Base-by-base conservation (phyloP, 75 land plant genomes). In the Selaginella moellendorffii region DNA sequence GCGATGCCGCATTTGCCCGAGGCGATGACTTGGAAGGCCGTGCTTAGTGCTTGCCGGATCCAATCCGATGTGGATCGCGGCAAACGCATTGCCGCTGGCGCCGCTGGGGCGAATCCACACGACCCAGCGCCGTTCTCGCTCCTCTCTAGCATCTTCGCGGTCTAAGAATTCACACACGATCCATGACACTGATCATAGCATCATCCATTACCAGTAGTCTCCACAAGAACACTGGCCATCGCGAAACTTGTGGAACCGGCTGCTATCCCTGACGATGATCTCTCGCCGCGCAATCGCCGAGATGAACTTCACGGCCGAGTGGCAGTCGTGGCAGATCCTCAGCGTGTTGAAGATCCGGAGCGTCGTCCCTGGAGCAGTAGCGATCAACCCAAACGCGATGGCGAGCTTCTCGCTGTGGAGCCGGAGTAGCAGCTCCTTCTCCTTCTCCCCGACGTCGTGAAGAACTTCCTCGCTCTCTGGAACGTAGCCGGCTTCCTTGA, bases 351-450 rank as follows among this genome's bases (percentile, higher is more conserved):
- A 53, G 2, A 65, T 23, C 24, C 25, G 36, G 24, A 65, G n/a
- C 10, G 66, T 46, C 17, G 22, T 24, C 29, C 27, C 23, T 8
- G 66, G 66, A 24, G 36, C 28, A 24, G 66, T 65, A 65, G 51
- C 31, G 26, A 65, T 51, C 29, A 65, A 29, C 8, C 66, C 66
- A 65, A 24, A 65, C 27, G 66, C 26, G 52, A 65, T 36, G 36
- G 66, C 66, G 51, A 65, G 52, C 52, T 65, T 65, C 66, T 65
- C 66, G 23, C 66, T 65, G 31, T 65, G 66, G 26, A 36, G 52
- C 53, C 66, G 29, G 1, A 65, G 24, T 17, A 53, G 20, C 26
- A 36, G 20, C 52, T 65, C 66, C 61, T 65, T 65, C 66, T 65
- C 53, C 52, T 22, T 46, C 66, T 65, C 66, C 2, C 52, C 66